These are phyloP conservation scores for Hemileccinum rubropunctum DNA, from an alignment of 768 basidiomycete species.

Conservation along the genomic window DNA sequence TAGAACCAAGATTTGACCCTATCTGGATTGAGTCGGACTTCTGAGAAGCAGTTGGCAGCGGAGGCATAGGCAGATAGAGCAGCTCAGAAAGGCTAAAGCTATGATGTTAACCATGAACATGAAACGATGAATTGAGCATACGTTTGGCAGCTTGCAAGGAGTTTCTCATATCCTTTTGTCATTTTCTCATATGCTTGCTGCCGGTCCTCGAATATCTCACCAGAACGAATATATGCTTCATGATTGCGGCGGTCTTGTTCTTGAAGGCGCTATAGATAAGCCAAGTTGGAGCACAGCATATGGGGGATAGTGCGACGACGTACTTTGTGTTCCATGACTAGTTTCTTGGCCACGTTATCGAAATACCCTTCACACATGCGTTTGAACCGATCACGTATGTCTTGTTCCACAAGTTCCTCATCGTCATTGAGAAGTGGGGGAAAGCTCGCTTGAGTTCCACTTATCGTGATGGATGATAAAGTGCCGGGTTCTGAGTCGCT, in stretches of 20 bases:
- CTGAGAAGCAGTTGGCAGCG: slow-evolving; percentile 78
- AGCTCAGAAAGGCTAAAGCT: slow-evolving; percentile 78
- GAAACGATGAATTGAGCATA: slow-evolving; percentile 35
- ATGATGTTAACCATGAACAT: slow-evolving; percentile 9
- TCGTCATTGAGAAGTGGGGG: slow-evolving; percentile 47
- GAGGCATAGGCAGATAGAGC: slow-evolving; percentile 78
- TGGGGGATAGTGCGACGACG: slow-evolving; percentile 14
- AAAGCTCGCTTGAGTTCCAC: slow-evolving; percentile 36
- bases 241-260: slow-evolving; percentile 96
- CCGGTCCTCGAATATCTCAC: slow-evolving; percentile 98
- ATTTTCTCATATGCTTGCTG: slow-evolving; percentile 99
- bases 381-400: slow-evolving; percentile 84
- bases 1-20: slow-evolving; percentile 45
- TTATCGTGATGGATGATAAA: slow-evolving; percentile 40
- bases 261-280: slow-evolving; percentile 71
- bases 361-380: slow-evolving; percentile 94
- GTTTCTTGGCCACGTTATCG: slow-evolving; percentile 86
- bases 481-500: slow-evolving; percentile 53
- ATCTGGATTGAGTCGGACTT: slow-evolving; percentile 82
- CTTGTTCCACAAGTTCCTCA: slow-evolving; percentile 80
- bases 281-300: not conserved
- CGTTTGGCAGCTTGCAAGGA: slow-evolving; percentile 87
- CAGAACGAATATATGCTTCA: slow-evolving; percentile 98
- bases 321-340: slow-evolving; percentile 89
- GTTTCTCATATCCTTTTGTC: slow-evolving; percentile 92